Conservation (phyloP, 192 early-diverging fungal genomes). For the Backusella luteola region DNA sequence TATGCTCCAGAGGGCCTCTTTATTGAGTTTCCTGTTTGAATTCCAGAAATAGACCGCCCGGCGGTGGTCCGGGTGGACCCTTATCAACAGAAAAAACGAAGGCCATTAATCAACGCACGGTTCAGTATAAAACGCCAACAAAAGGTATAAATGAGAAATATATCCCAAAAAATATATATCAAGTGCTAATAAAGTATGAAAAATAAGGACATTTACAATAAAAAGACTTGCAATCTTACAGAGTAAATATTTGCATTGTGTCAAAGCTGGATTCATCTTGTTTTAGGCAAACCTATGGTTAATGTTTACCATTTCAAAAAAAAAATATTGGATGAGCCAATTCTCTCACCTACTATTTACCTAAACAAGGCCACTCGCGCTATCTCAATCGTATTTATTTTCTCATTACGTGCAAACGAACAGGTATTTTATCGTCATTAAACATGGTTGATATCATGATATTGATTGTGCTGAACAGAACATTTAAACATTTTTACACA, state of each 20-base stretch:
- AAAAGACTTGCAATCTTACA: no score
- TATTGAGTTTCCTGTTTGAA: neutral
- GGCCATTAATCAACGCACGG: no score
- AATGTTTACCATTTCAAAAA: neutral
- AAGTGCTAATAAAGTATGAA: no score
- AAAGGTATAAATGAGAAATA: no score
- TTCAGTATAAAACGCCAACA: no score
- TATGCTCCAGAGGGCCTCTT: neutral
- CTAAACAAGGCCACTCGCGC: neutral
- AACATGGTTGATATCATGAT: no score
- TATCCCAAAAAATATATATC: no score
- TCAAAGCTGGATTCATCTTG: no score
- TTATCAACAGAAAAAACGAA: no score
- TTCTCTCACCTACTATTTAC: neutral
- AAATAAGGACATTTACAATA: no score
- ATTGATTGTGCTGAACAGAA: neutral
- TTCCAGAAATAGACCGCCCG: neutral
- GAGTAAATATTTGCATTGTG: no score
- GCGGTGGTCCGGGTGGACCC: neutral
- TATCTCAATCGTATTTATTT: neutral
- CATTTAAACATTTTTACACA: neutral
- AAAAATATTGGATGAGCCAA: neutral
- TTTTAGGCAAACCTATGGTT: neutral
- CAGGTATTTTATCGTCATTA: neutral
- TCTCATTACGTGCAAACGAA: neutral